phyloP scores from a whole-genome alignment of 2,329 filamentous ascomycete genomes.

The Hymenoscyphus scutula region DNA sequence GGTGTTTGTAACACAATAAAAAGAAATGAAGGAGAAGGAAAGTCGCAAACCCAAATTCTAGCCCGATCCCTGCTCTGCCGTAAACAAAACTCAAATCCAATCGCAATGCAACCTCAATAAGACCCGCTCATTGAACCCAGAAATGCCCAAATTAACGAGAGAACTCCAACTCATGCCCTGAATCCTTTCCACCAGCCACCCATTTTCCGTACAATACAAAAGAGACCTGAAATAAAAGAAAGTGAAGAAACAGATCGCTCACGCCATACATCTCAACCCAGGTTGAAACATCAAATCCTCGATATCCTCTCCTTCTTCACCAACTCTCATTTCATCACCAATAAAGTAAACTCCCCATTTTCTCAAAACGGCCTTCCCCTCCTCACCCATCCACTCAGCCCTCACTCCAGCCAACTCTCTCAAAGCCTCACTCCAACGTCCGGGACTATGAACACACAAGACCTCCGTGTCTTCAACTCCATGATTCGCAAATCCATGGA shows the following conservation, averaged over 20 bases:
- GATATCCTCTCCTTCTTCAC: constrained; percentile 17
- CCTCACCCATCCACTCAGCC: constrained; percentile 9
- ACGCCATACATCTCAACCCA: constrained; percentile 17
- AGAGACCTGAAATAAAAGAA: not conserved
- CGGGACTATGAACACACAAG: constrained; percentile 12
- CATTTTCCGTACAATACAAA: not conserved
- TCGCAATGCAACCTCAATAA: not conserved
- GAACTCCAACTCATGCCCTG: too few relatives aligned
- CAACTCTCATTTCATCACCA: constrained; percentile 7
- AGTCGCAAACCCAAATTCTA: not conserved
- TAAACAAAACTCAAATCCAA: not conserved
- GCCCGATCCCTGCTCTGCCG: not conserved
- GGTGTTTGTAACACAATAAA: not conserved
- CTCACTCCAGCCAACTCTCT: not conserved
- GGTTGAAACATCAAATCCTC: constrained; percentile 23
- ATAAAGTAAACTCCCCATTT: constrained; percentile 5
- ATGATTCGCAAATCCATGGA: constrained; percentile 8
- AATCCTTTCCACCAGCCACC: not conserved
- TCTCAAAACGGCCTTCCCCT: constrained; percentile 7
- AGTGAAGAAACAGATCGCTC: not conserved
- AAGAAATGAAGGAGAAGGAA: not conserved
- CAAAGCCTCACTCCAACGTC: constrained; percentile 6
- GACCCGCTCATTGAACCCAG: not conserved
- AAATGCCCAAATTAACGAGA: not conserved
- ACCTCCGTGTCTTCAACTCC: constrained; percentile 6